Conservation (phyloP, 2,329 filamentous ascomycete genomes). For the Fusarium pseudoanthophilum region DNA sequence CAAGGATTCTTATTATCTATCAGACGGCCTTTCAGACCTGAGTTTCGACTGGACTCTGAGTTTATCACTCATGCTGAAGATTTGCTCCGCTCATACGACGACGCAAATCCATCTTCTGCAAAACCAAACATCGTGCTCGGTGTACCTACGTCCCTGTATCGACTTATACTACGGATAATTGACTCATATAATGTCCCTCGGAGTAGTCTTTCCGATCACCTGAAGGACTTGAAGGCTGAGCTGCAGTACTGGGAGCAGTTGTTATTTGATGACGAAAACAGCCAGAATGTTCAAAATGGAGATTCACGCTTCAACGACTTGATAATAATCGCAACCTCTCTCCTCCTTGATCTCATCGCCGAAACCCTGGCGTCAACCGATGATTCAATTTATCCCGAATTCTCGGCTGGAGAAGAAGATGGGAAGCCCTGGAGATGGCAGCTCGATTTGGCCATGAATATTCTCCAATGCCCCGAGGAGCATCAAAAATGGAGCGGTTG, state of each 20-base stretch:
- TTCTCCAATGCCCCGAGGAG: neutral
- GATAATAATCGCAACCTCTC: neutral
- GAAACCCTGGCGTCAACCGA: fast-evolving
- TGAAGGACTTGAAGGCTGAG: fast-evolving
- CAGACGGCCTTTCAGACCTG: neutral
- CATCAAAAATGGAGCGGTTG: neutral
- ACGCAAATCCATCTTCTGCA: neutral
- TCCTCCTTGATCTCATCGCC: neutral
- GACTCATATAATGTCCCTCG: neutral
- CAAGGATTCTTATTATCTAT: neutral
- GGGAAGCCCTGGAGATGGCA: neutral
- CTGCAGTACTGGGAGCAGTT: neutral
- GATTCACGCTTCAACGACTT: neutral
- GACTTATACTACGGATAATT: neutral
- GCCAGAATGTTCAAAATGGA: neutral
- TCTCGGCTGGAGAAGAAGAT: fast-evolving
- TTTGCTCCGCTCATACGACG: neutral
- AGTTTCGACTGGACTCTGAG: neutral
- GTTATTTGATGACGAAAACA: neutral
- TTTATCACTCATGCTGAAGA: neutral
- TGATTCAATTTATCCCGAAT: fast-evolving
- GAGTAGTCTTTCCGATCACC: neutral
- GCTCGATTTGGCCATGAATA: neutral
- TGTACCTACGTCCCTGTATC: neutral
- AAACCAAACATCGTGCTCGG: neutral